Conservation (phyloP, 2,329 filamentous ascomycete genomes). For the Aschersonia sp. region DNA sequence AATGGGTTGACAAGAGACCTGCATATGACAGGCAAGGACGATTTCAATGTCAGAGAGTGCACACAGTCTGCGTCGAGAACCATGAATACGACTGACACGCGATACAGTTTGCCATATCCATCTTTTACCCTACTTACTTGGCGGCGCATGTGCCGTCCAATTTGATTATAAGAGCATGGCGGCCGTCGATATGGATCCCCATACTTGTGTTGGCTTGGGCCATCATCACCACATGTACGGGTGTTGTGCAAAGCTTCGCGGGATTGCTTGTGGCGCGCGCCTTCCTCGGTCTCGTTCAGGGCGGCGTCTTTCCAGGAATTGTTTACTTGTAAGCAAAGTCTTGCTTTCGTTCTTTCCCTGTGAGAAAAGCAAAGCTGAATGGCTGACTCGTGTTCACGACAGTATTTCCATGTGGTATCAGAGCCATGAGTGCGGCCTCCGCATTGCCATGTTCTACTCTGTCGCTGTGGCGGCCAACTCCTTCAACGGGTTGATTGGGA, state of each 20-base stretch:
- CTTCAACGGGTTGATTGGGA: slow-evolving; percentile 47
- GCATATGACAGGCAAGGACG: slow-evolving; percentile 16
- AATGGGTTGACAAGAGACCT: slow-evolving; percentile 31
- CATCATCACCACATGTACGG: slow-evolving; percentile 30
- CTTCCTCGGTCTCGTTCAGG: slow-evolving; percentile 34
- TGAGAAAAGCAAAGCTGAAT: too few species aligned
- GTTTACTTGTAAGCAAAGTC: slow-evolving; percentile 30
- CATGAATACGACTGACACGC: too few species aligned
- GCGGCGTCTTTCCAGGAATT: slow-evolving; percentile 47
- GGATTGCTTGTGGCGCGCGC: slow-evolving; percentile 34
- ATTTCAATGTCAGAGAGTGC: slow-evolving; percentile 15
- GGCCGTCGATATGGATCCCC: slow-evolving; percentile 37
- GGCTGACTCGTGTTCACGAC: not conserved
- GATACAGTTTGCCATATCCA: slow-evolving; percentile 25
- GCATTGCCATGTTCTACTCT: slow-evolving; percentile 46
- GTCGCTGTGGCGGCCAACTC: slow-evolving; percentile 45
- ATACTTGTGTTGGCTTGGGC: slow-evolving; percentile 40
- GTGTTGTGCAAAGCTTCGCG: slow-evolving; percentile 32
- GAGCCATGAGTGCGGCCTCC: slow-evolving; percentile 43
- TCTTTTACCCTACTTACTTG: slow-evolving; percentile 40
- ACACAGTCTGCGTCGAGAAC: too few species aligned
- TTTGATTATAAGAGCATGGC: slow-evolving; percentile 37
- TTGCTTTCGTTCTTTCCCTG: too few species aligned
- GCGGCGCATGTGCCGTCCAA: slow-evolving; percentile 40
- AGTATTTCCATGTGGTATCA: slow-evolving; percentile 44